These are phyloP conservation scores for Letharia lupina DNA, from an alignment of 495 filamentous ascomycete species.

Conservation along the genomic window DNA sequence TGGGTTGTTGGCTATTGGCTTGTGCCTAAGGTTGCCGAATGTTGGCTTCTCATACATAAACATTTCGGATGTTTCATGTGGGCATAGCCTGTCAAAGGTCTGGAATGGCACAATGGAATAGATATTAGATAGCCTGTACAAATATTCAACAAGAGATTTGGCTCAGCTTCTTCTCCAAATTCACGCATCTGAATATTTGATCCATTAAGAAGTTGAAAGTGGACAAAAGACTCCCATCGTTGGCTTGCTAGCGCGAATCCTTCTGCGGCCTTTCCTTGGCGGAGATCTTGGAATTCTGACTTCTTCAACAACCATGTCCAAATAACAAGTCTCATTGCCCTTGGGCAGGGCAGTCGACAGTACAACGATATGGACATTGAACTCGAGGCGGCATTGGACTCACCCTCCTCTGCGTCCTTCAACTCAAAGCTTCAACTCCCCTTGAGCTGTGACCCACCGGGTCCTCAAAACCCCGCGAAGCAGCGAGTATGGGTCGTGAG, in stretches of 20 bases:
- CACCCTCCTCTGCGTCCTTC: conserved; percentile 11
- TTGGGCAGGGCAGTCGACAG: not conserved
- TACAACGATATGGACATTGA: conserved; percentile 10
- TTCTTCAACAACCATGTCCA: not conserved
- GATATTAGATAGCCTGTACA: conserved; percentile 15
- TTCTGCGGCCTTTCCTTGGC: not conserved
- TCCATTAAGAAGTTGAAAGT: too few species aligned
- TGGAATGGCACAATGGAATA: conserved; percentile 5
- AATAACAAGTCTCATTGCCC: not conserved
- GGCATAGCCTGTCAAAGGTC: not conserved
- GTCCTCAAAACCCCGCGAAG: conserved; percentile 60
- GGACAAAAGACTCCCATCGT: too few species aligned
- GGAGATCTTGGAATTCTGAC: not conserved
- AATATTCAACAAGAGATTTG: not conserved
- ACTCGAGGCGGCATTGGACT: not conserved
- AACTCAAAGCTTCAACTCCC: conserved; percentile 52
- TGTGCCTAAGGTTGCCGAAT: not conserved
- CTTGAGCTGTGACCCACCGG: conserved; percentile 69
- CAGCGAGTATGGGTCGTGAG: conserved; percentile 76
- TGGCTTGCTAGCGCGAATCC: not conserved
- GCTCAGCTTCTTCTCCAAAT: not conserved
- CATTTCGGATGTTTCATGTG: conserved; percentile 10
- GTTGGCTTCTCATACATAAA: conserved; percentile 15
- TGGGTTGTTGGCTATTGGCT: not conserved
- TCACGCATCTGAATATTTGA: not conserved